These are phyloP conservation scores for Saturnispora saitoi DNA, from an alignment of 805 yeast genomes.

Conservation along the genomic window DNA sequence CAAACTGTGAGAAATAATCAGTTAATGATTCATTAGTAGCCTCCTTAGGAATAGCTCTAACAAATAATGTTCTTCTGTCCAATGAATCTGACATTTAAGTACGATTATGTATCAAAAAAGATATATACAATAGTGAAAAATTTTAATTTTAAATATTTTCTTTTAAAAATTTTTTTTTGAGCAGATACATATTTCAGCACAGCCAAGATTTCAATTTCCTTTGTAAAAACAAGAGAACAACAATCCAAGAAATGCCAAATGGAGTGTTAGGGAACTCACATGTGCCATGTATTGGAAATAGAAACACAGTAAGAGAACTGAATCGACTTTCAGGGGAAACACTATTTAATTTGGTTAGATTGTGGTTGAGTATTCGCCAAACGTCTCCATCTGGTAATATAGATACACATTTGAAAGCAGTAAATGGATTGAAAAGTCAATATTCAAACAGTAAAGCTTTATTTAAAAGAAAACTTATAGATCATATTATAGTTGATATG, in stretches of 20 bases:
- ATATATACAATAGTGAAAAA: neutral
- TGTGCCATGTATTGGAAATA: slow-evolving; percentile 24
- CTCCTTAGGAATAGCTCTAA: slow-evolving; percentile 71
- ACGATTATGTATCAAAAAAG: neutral
- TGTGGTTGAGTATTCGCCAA: slow-evolving; percentile 27
- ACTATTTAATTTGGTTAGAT: slow-evolving; percentile 23
- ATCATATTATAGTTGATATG: slow-evolving; percentile 37
- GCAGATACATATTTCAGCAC: slow-evolving; percentile 1
- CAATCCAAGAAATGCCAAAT: neutral
- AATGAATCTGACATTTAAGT: slow-evolving; percentile 22
- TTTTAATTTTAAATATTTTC: neutral
- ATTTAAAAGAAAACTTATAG: slow-evolving; percentile 31
- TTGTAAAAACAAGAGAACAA: neutral
- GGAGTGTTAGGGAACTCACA: slow-evolving; percentile 30
- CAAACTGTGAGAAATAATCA: slow-evolving; percentile 81
- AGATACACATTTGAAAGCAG: slow-evolving; percentile 12
- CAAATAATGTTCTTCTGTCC: slow-evolving; percentile 66
- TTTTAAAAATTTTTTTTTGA: neutral
- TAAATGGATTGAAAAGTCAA: slow-evolving; percentile 14
- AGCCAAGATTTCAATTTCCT: neutral
- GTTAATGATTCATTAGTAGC: slow-evolving; percentile 78
- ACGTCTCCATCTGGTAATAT: slow-evolving; percentile 22
- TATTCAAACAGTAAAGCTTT: neutral
- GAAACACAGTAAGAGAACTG: slow-evolving; percentile 20
- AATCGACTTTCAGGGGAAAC: slow-evolving; percentile 23